phyloP scores from a whole-genome alignment of 2,329 filamentous ascomycete genomes.

The Teratosphaeriaceae sp. region DNA sequence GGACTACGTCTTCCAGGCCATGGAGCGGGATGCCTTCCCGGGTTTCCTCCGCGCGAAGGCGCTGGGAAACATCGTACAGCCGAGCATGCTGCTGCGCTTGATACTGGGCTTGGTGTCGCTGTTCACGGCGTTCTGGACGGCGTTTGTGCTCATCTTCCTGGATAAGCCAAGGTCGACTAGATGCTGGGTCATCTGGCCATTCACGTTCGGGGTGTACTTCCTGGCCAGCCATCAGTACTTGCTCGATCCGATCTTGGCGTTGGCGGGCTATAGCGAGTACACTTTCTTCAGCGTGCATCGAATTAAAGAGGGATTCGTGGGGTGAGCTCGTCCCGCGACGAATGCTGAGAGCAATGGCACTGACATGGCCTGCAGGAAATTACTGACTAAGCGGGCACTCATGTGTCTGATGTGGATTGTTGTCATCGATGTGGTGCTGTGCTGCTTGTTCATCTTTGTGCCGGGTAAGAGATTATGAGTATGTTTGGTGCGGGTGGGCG shows the following conservation, averaged over 20 bases:
- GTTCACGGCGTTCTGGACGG: constrained; percentile 91
- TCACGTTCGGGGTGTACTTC: constrained; percentile 83
- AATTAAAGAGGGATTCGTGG: constrained; percentile 86
- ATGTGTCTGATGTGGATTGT: constrained; percentile 73
- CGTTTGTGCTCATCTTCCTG: constrained; percentile 88
- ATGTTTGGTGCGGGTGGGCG: not conserved
- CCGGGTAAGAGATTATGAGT: constrained; percentile 71
- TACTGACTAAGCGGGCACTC: constrained; percentile 74
- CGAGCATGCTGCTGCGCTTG: constrained; percentile 78
- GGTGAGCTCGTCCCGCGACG: constrained; percentile 15
- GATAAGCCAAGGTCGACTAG: constrained; percentile 66
- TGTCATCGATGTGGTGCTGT: constrained; percentile 72
- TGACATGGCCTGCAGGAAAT: constrained; percentile 43
- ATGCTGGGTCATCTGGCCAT: constrained; percentile 89
- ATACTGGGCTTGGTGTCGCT: constrained; percentile 79
- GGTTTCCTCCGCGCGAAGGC: constrained; percentile 94
- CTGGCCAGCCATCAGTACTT: constrained; percentile 92
- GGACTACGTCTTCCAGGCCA: constrained; percentile 98
- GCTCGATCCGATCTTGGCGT: constrained; percentile 82
- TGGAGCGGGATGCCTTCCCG: constrained; percentile 98
- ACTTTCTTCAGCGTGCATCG: constrained; percentile 87
- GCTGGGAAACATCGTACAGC: constrained; percentile 87
- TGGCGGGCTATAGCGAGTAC: constrained; percentile 91
- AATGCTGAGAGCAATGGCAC: not conserved
- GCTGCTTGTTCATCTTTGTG: constrained; percentile 88